Percentiles rank a stretch among this genome's conserved stretches.
Evolutionary conservation across 2,329 filamentous ascomycete genomes (phyloP).

Genomic region (Pseudogymnoascus sp.): DNA sequence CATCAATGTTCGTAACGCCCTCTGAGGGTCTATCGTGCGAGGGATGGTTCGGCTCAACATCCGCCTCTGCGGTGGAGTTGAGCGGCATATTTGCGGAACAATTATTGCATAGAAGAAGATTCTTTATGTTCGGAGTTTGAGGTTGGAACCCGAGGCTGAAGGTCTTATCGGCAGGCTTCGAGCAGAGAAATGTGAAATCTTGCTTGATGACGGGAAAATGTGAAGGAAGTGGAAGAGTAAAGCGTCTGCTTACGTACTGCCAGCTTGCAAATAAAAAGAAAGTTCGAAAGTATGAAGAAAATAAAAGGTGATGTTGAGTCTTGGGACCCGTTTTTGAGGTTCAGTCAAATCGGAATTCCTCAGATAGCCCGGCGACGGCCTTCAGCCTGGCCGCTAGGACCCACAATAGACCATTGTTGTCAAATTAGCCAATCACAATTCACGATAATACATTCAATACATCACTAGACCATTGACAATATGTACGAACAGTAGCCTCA

Average conservation of each 20-base stretch:
- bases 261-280: constrained; percentile 1
- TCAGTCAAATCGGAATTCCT: neutral
- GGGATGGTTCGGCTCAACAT: neutral
- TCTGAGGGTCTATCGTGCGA: neutral
- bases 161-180: neutral
- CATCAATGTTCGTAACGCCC: neutral
- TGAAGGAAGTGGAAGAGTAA: neutral
- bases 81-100: constrained; percentile 1
- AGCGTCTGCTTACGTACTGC: neutral
- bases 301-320: neutral
- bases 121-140: neutral
- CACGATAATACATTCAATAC: neutral
- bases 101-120: constrained; percentile 4
- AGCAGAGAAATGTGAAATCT: constrained; percentile 1
- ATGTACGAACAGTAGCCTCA: neutral
- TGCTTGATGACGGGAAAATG: neutral
- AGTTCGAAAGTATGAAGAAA: neutral
- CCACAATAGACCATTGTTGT: neutral
- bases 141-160: neutral
- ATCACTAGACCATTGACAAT: constrained; percentile 3
- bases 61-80: constrained; percentile 6
- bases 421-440: neutral
- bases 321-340: neutral
- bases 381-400: neutral
- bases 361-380: neutral